Base-by-base conservation (phyloP, 805 yeast genomes). In the Ogataea ramenticola region DNA sequence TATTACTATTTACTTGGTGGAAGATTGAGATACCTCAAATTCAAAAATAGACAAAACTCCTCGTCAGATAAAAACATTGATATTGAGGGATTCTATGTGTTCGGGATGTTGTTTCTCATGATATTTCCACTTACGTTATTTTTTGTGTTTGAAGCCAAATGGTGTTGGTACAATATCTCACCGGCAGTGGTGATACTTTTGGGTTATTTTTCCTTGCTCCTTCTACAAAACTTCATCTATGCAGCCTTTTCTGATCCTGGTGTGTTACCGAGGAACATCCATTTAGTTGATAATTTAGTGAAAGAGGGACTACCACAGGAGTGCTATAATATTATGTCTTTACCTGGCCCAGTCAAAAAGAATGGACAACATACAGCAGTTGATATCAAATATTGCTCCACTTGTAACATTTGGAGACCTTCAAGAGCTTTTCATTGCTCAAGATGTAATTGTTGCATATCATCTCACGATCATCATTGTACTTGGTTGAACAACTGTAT, bases 341-440 rank as follows among this genome's bases (percentile, higher is more conserved):
- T 82, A 10, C 86, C 87, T 0, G 67, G 74, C 14, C 52, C 57
- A 9, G 43, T 35, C 15, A 40, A 26, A 15, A 40, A 32, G 5
- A 22, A 36, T 11, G 45, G 40, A 12, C 35, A 48, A 7, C 17
- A 19, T 15, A 44, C 41, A 61, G 60, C 51, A 44, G 68, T 43
- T 60, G 68, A 71, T 55, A 62, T 54, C 48, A 72, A 72, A 48
- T 76, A 74, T 53, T 77, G 82, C 46, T 41, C 73, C 1, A 70
- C 82, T 0, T 86, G 96, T 55, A 64, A 74, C 27, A 70, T 79
- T 36, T 86, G 95, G 91, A 62, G 91, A 50, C 82, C 88, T 10
- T 86, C 89, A 1, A 63, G 95, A 43, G 64, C 89, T 1, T 76
- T 82, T 44, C 96, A 86, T 60, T 86, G 96, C 55, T 70, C 80